phyloP scores from a whole-genome alignment of 495 filamentous ascomycete genomes.

The Penicillium mononematosum region DNA sequence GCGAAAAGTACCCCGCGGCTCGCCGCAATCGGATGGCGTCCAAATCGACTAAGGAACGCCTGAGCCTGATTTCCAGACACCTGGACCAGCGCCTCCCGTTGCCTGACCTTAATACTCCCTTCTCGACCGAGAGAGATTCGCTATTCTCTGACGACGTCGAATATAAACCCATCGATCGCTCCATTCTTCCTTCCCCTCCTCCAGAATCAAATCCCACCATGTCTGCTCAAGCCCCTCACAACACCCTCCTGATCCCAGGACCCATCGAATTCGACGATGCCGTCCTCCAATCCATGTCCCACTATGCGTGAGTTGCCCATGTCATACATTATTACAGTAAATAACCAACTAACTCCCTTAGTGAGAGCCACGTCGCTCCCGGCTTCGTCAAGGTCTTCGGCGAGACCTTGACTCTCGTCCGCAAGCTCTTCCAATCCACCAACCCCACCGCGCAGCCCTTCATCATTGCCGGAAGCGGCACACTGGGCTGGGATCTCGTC shows the following conservation, averaged over 20 bases:
- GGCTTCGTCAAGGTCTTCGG: slow-evolving; percentile 89
- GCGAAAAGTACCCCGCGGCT: slow-evolving; percentile 36
- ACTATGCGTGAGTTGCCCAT: slow-evolving; percentile 72
- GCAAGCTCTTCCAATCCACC: slow-evolving; percentile 88
- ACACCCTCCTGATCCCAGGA: slow-evolving; percentile 87
- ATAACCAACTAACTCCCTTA: slow-evolving; percentile 35
- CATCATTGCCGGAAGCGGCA: slow-evolving; percentile 89
- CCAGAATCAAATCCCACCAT: slow-evolving; percentile 43
- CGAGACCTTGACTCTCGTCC: slow-evolving; percentile 81
- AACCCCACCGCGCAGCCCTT: slow-evolving; percentile 83
- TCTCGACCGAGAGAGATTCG: slow-evolving; percentile 60
- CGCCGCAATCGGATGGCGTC: slow-evolving; percentile 53
- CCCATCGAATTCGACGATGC: slow-evolving; percentile 99
- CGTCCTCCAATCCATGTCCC: slow-evolving; percentile 90
- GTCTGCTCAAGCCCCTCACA: slow-evolving; percentile 77
- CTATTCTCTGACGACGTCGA: slow-evolving; percentile 55
- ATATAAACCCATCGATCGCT: slow-evolving; percentile 51
- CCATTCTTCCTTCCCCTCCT: slow-evolving; percentile 28
- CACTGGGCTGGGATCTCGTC: slow-evolving; percentile 93
- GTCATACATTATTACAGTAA: not conserved
- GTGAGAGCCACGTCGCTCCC: slow-evolving; percentile 87
- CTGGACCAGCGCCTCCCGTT: slow-evolving; percentile 61
- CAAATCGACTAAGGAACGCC: slow-evolving; percentile 59
- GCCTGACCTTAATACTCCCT: slow-evolving; percentile 65
- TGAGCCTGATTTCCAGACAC: slow-evolving; percentile 81